Conservation (phyloP, 768 basidiomycete genomes). For the Russula compacta region DNA sequence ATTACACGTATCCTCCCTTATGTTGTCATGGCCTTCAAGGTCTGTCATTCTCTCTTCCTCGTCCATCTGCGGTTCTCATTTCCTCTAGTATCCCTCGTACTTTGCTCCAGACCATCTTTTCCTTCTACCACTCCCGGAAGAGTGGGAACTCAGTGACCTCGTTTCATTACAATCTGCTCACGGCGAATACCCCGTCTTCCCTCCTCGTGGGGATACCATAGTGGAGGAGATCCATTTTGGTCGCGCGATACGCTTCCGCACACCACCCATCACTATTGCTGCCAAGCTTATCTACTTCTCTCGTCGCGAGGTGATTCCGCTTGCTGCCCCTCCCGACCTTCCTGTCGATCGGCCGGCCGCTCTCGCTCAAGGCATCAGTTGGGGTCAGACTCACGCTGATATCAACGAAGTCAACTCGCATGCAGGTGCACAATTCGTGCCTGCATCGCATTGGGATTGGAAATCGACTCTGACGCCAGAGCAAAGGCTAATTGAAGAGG, state of each 20-base stretch:
- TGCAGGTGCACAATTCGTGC: slow-evolving; percentile 29
- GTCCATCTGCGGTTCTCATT: slow-evolving; percentile 39
- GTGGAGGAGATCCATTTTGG: slow-evolving; percentile 21
- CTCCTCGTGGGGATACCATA: slow-evolving; percentile 18
- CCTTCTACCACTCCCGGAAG: slow-evolving; percentile 37
- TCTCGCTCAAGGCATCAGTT: slow-evolving; percentile 24
- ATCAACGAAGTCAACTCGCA: slow-evolving; percentile 46
- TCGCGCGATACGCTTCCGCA: slow-evolving; percentile 21
- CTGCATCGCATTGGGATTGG: slow-evolving; percentile 25
- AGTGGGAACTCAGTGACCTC: slow-evolving; percentile 20
- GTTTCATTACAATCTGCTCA: slow-evolving; percentile 32
- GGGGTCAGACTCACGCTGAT: slow-evolving; percentile 49
- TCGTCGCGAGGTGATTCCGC: slow-evolving; percentile 41
- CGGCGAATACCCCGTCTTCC: slow-evolving; percentile 42
- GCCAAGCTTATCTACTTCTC: slow-evolving; percentile 59
- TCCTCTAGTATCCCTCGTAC: slow-evolving; percentile 42
- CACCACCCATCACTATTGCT: slow-evolving; percentile 44
- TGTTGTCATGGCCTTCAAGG: slow-evolving; percentile 28
- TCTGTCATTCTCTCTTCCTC: slow-evolving; percentile 26
- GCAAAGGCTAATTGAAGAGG: slow-evolving; percentile 22
- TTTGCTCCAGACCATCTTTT: slow-evolving; percentile 57
- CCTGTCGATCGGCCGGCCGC: slow-evolving; percentile 29
- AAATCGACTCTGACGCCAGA: slow-evolving; percentile 20
- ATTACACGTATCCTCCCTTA: slow-evolving; percentile 19
- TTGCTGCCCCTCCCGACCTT: slow-evolving; percentile 33